These are phyloP conservation scores for Pythium apleroticum DNA, from an alignment of 352 stramenopile species.

Conservation along the genomic window DNA sequence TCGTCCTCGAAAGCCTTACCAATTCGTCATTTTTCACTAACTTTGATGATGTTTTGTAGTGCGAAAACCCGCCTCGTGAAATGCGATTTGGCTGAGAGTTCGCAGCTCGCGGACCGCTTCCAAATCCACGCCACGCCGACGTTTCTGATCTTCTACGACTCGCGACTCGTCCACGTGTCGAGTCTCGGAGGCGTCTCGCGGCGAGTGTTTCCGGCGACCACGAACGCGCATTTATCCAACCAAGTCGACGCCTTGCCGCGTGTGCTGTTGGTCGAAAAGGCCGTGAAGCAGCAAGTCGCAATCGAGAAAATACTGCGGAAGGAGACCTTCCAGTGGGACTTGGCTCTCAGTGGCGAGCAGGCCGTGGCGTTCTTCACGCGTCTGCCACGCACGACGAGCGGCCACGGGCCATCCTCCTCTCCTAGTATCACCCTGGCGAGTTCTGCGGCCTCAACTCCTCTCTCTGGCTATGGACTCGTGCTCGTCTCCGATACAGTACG, in stretches of 20 bases:
- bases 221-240: slow-evolving; percentile 56
- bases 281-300: slow-evolving; percentile 53
- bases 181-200: slow-evolving; percentile 53
- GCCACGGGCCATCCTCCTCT: not conserved
- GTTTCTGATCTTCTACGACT: slow-evolving; percentile 77
- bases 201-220: slow-evolving; percentile 56
- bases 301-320: slow-evolving; percentile 62
- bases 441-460: not conserved
- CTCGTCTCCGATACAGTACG: slow-evolving; percentile 58
- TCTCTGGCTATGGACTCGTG: slow-evolving; percentile 45
- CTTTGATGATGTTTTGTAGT: not conserved
- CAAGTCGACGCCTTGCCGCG: slow-evolving; percentile 59
- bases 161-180: slow-evolving; percentile 54
- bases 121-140: slow-evolving; percentile 69
- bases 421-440: slow-evolving; percentile 8
- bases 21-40: too few relatives aligned
- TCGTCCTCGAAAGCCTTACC: not conserved
- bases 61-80: slow-evolving; percentile 46
- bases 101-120: slow-evolving; percentile 55
- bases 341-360: slow-evolving; percentile 60
- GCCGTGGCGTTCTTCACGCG: slow-evolving; percentile 49
- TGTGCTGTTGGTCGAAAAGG: slow-evolving; percentile 58
- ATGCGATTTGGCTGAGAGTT: slow-evolving; percentile 69
- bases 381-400: slow-evolving; percentile 11
- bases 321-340: slow-evolving; percentile 68